These are phyloP conservation scores for Fagus crenata DNA, from an alignment of 306 rosid species.

Conservation along the genomic window DNA sequence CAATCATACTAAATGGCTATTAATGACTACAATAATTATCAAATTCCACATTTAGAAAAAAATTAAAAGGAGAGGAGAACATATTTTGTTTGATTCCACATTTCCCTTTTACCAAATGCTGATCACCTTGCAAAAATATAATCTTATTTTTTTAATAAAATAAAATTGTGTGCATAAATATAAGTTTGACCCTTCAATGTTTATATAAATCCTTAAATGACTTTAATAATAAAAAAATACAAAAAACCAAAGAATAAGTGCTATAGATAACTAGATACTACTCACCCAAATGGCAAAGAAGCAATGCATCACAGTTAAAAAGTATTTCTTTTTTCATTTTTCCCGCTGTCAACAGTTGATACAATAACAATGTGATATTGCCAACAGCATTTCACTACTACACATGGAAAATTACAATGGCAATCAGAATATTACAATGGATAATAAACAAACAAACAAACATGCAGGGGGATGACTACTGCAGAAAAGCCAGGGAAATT, in stretches of 20 bases:
- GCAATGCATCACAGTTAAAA: background rate
- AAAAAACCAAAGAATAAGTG: background rate
- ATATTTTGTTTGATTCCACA: background rate
- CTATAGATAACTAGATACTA: background rate
- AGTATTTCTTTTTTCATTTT: background rate
- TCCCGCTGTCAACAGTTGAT: background rate
- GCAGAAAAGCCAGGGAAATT: background rate
- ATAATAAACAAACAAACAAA: conserved; percentile 5
- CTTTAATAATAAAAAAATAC: background rate
- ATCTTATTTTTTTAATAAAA: no score
- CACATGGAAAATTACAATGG: conserved; percentile 6
- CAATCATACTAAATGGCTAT: no score
- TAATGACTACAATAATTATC: no score
- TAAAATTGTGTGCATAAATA: no score
- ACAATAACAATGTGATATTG: background rate
- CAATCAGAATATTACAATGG: conserved; percentile 5
- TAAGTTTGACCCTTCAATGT: background rate
- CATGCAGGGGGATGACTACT: conserved; percentile 7
- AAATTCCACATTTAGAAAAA: no score
- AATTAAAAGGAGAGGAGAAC: no score
- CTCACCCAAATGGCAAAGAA: background rate
- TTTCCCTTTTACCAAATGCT: background rate
- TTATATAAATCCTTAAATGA: background rate
- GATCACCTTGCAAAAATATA: background rate
- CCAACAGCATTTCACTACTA: background rate